phyloP scores from a whole-genome alignment of 805 yeast species.

The Candida silvicultrix region DNA sequence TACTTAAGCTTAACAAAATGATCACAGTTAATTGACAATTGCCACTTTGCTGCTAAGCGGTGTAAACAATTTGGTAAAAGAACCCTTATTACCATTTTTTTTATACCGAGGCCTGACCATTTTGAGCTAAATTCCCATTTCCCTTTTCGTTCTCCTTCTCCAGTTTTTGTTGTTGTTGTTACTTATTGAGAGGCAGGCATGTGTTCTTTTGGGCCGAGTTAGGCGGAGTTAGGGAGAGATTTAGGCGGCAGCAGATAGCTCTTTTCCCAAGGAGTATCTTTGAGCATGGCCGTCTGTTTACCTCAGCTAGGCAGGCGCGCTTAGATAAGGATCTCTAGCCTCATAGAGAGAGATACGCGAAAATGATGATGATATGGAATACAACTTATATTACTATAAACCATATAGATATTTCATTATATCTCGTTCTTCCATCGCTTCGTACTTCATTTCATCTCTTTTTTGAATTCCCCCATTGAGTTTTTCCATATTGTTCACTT shows the following conservation, averaged over 20 bases:
- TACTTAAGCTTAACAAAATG: too few relatives aligned
- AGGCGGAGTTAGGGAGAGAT: neutral
- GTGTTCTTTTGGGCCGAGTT: neutral
- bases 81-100: too few relatives aligned
- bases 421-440: neutral
- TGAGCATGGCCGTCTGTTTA: too few relatives aligned
- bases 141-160: neutral
- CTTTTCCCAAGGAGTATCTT: too few relatives aligned
- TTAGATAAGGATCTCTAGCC: too few relatives aligned
- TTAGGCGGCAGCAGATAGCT: too few relatives aligned
- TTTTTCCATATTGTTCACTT: slow-evolving; percentile 3
- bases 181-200: too few relatives aligned
- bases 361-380: too few relatives aligned
- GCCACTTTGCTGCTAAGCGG: neutral
- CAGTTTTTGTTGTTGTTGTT: neutral
- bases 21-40: neutral
- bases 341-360: too few relatives aligned
- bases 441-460: neutral
- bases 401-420: neutral
- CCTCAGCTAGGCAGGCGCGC: too few relatives aligned
- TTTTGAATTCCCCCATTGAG: neutral
- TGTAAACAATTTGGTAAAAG: too few relatives aligned
- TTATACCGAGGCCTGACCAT: neutral
- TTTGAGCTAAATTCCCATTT: neutral
- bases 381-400: too few relatives aligned